phyloP scores from a whole-genome alignment of 75 land plant species.

The Adiantum capillusveneris region DNA sequence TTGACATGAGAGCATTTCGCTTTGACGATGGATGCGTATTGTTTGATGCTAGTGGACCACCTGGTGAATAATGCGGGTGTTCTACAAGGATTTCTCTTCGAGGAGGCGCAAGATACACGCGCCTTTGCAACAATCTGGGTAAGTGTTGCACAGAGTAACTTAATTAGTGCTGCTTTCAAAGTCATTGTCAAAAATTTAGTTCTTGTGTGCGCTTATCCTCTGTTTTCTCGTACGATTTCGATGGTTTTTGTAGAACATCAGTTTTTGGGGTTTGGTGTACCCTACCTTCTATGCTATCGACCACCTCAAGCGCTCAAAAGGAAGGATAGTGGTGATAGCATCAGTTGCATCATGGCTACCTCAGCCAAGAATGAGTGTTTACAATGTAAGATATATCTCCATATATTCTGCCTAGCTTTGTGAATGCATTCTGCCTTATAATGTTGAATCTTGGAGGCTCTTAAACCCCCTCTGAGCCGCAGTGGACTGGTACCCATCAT shows the following conservation, averaged over 20 bases:
- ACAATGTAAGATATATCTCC: slow-evolving; percentile 32
- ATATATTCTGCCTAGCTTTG: no score
- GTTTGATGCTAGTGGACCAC: slow-evolving; percentile 73
- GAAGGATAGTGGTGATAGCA: slow-evolving; percentile 19
- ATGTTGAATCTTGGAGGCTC: no score
- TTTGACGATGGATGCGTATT: no score
- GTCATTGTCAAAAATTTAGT: not conserved
- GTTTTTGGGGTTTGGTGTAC: slow-evolving; percentile 39
- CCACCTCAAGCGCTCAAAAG: slow-evolving; percentile 17
- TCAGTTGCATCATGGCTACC: slow-evolving; percentile 26
- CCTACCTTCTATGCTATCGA: slow-evolving; percentile 27
- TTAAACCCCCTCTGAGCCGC: no score
- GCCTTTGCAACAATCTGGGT: no score
- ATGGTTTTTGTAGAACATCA: slow-evolving; percentile 47
- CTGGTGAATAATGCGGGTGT: slow-evolving; percentile 75
- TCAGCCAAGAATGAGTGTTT: slow-evolving; percentile 15
- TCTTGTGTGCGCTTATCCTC: not conserved
- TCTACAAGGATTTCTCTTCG: slow-evolving; percentile 69
- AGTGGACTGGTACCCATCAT: no score
- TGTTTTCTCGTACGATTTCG: slow-evolving; percentile 15
- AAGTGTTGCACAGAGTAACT: no score
- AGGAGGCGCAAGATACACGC: slow-evolving; percentile 42
- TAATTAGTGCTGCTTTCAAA: not conserved
- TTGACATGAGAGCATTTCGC: no score
- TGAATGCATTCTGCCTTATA: no score